phyloP scores from a whole-genome alignment of 1,284 basidiomycete species.

The Veloporphyrellus conicus region DNA sequence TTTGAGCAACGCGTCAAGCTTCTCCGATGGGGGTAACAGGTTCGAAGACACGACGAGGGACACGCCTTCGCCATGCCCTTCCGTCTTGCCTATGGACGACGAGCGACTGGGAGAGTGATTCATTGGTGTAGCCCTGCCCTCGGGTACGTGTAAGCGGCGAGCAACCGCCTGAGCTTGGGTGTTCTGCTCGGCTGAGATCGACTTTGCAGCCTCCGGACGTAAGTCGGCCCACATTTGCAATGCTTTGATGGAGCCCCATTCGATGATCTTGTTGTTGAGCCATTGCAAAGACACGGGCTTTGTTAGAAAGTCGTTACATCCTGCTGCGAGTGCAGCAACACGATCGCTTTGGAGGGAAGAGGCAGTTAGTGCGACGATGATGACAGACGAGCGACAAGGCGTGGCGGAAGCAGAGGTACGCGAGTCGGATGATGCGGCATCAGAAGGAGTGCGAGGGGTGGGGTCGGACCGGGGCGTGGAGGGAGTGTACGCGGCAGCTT shows the following conservation, averaged over 20 bases:
- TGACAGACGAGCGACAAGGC: constrained; percentile 89
- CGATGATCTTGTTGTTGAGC: constrained; percentile 98
- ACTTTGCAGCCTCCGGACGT: constrained; percentile 57
- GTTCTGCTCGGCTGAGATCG: constrained; percentile 52
- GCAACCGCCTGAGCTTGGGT: constrained; percentile 64
- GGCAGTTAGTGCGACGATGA: constrained; percentile 97
- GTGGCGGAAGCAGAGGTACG: constrained; percentile 48
- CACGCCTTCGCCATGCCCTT: constrained; percentile 19
- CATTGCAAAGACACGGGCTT: constrained; percentile 95
- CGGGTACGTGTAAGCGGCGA: constrained; percentile 63
- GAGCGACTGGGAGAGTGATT: constrained; percentile 31
- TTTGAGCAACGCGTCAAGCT: constrained; percentile 25
- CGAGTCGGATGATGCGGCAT: constrained; percentile 42
- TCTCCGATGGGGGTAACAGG: constrained; percentile 18
- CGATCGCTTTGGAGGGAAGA: constrained; percentile 91
- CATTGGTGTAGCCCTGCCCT: constrained; percentile 43
- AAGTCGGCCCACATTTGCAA: constrained; percentile 84
- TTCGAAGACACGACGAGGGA: constrained; percentile 20
- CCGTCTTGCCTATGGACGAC: constrained; percentile 31
- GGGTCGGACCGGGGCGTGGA: constrained; percentile 60
- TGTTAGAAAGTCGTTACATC: constrained; percentile 98
- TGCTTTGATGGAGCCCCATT: constrained; percentile 93
- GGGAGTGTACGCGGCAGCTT: constrained; percentile 75
- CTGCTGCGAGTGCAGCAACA: constrained; percentile 92
- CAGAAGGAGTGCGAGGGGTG: constrained; percentile 47